Percentiles rank a stretch among this genome's conserved stretches.
Conservation (phyloP, 805 yeast species). For the Priceomyces medius region DNA sequence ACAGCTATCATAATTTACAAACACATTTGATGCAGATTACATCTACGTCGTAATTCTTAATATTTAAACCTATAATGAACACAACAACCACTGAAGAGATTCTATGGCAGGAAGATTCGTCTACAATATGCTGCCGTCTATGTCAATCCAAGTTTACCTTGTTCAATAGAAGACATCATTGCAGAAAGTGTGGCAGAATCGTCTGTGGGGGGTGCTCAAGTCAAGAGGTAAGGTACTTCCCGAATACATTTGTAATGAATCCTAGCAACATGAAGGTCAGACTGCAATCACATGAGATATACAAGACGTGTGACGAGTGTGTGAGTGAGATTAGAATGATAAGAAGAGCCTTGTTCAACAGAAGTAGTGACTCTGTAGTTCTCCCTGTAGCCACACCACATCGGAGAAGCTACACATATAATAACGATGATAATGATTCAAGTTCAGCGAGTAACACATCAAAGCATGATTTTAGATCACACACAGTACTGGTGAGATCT, state of each 20-base stretch:
- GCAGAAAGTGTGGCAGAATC: slow-evolving; percentile 77
- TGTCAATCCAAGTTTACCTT: slow-evolving; percentile 56
- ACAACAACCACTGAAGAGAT: slow-evolving; percentile 35
- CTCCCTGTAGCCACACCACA: not conserved
- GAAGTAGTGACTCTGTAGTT: slow-evolving; percentile 1
- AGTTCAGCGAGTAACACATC: slow-evolving; percentile 14
- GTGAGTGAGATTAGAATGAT: slow-evolving; percentile 58
- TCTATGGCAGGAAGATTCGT: slow-evolving; percentile 71
- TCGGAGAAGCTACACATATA: slow-evolving; percentile 13
- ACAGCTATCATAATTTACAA: not conserved
- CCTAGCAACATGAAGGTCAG: slow-evolving; percentile 49
- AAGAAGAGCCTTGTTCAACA: slow-evolving; percentile 34
- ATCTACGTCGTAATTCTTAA: no score
- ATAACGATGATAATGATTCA: slow-evolving; percentile 2
- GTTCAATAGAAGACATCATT: slow-evolving; percentile 77
- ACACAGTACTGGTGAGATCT: slow-evolving; percentile 18
- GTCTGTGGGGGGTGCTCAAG: slow-evolving; percentile 71
- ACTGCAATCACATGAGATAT: slow-evolving; percentile 55
- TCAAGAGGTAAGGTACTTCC: slow-evolving; percentile 51
- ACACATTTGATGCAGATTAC: not conserved
- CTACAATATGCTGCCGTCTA: slow-evolving; percentile 49
- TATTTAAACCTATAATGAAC: no score
- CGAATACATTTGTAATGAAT: slow-evolving; percentile 56
- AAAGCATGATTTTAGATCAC: slow-evolving; percentile 19
- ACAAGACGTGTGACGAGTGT: slow-evolving; percentile 76